These are phyloP conservation scores for Agaricus blazei DNA, from an alignment of 768 basidiomycete genomes.

Conservation along the genomic window DNA sequence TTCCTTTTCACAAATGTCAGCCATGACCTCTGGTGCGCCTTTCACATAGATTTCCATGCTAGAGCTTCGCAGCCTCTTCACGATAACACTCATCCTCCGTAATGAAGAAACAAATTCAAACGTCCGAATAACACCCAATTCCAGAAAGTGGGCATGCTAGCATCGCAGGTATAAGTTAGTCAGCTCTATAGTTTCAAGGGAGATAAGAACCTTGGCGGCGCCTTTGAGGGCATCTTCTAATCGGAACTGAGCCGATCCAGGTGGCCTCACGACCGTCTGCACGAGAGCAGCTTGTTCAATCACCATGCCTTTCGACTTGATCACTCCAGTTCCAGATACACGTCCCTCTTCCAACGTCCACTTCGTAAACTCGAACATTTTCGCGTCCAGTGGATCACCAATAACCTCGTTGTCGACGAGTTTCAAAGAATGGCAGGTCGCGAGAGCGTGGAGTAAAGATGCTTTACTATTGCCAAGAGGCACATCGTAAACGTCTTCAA, in stretches of 20 bases:
- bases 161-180: not conserved
- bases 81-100: conserved; percentile 95
- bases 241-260: conserved; percentile 85
- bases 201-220: conserved; percentile 55
- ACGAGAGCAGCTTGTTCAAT: conserved; percentile 84
- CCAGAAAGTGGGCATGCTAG: conserved; percentile 94
- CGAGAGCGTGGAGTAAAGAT: conserved; percentile 84
- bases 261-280: conserved; percentile 93
- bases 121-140: conserved; percentile 91
- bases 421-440: conserved; percentile 95
- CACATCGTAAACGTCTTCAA: conserved; percentile 82
- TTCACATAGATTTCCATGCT: conserved; percentile 99
- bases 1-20: conserved; percentile 85
- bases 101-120: conserved; percentile 96
- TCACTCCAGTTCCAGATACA: conserved; percentile 61
- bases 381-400: conserved; percentile 93
- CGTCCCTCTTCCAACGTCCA: conserved; percentile 96
- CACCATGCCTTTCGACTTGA: conserved; percentile 57
- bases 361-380: conserved; percentile 97
- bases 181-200: not conserved
- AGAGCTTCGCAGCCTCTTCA: conserved; percentile 87
- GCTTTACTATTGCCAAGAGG: conserved; percentile 70
- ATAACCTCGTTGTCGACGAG: conserved; percentile 83
- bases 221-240: conserved; percentile 92
- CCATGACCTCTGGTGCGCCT: conserved; percentile 99